Percentiles rank a stretch among this genome's conserved stretches.
Conservation (phyloP, 2,329 filamentous ascomycete species). For the Stagonosporopsis chrysanthemi region DNA sequence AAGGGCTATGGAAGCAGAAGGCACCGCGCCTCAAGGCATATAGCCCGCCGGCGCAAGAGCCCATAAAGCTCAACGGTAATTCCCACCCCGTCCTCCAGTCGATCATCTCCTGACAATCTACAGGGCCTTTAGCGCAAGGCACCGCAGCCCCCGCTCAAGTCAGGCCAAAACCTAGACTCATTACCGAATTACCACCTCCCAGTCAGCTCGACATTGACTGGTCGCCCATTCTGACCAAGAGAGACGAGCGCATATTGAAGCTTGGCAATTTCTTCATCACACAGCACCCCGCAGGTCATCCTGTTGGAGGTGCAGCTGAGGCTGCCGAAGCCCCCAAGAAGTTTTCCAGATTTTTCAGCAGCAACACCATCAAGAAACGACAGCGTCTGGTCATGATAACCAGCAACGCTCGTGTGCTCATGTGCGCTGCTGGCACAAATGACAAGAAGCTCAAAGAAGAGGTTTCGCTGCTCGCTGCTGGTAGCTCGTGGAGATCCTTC, state of each 20-base stretch:
- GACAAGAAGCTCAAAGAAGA: constrained; percentile 96
- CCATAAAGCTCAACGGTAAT: constrained; percentile 59
- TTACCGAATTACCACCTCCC: constrained; percentile 95
- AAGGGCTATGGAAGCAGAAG: constrained; percentile 85
- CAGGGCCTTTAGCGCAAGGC: constrained; percentile 39
- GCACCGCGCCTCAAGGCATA: constrained; percentile 88
- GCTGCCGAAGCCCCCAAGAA: constrained; percentile 75
- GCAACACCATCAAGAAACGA: constrained; percentile 88
- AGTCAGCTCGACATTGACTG: constrained; percentile 98
- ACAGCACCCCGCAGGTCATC: constrained; percentile 78
- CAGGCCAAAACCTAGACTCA: constrained; percentile 73
- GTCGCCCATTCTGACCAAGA: constrained; percentile 90
- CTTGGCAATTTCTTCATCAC: constrained; percentile 89
- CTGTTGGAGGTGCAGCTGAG: constrained; percentile 73
- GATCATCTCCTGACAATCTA: constrained; percentile 27
- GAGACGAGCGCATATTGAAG: constrained; percentile 93
- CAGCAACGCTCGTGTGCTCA: constrained; percentile 84
- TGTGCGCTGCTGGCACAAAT: constrained; percentile 90
- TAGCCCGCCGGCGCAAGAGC: constrained; percentile 76
- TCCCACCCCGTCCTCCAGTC: constrained; percentile 17
- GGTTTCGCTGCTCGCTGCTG: constrained; percentile 79
- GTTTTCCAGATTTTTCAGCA: constrained; percentile 91
- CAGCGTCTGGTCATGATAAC: constrained; percentile 95
- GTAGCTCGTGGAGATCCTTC: constrained; percentile 79
- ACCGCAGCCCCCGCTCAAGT: constrained; percentile 32